Evolutionary conservation across 2,329 filamentous ascomycete genomes (phyloP).

Genomic region (Aspergillus sp.): DNA sequence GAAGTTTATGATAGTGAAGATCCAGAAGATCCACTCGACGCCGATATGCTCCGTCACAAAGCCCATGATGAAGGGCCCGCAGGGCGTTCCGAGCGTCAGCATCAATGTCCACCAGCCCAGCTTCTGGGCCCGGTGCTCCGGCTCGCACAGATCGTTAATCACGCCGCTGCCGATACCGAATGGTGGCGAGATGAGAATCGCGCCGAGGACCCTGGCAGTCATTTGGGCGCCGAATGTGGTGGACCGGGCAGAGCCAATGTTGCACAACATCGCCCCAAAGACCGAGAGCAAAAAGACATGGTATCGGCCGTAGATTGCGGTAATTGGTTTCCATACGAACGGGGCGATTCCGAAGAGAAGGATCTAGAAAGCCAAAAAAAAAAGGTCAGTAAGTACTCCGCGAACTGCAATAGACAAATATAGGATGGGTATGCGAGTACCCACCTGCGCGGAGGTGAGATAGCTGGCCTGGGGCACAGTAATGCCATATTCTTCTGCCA

Average conservation of each 20-base stretch:
- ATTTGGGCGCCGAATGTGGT: slow-evolving; percentile 51
- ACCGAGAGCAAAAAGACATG: slow-evolving; percentile 59
- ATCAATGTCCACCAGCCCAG: slow-evolving; percentile 63
- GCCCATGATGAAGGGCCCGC: slow-evolving; percentile 41
- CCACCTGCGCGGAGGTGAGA: slow-evolving; percentile 59
- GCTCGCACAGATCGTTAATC: slow-evolving; percentile 63
- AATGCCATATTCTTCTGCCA: slow-evolving; percentile 48
- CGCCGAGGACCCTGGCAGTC: slow-evolving; percentile 55
- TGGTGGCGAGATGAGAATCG: slow-evolving; percentile 62
- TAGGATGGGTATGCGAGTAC: slow-evolving; percentile 23
- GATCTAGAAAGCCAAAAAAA: background rate
- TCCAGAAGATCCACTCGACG: slow-evolving; percentile 64
- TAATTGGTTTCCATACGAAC: slow-evolving; percentile 60
- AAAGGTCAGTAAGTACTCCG: too few relatives aligned
- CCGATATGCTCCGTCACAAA: slow-evolving; percentile 56
- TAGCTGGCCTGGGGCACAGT: slow-evolving; percentile 57
- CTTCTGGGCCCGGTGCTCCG: slow-evolving; percentile 56
- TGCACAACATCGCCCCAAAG: slow-evolving; percentile 53
- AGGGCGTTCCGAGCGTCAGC: slow-evolving; percentile 56
- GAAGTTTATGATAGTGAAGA: slow-evolving; percentile 61
- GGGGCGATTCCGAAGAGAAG: slow-evolving; percentile 56
- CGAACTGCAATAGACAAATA: too few relatives aligned
- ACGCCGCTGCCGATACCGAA: slow-evolving; percentile 51
- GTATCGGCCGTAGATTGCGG: slow-evolving; percentile 58
- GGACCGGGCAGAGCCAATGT: slow-evolving; percentile 59